These are phyloP conservation scores for Cladobotryum protrusum DNA, from an alignment of 2,329 filamentous ascomycete species.

Conservation along the genomic window DNA sequence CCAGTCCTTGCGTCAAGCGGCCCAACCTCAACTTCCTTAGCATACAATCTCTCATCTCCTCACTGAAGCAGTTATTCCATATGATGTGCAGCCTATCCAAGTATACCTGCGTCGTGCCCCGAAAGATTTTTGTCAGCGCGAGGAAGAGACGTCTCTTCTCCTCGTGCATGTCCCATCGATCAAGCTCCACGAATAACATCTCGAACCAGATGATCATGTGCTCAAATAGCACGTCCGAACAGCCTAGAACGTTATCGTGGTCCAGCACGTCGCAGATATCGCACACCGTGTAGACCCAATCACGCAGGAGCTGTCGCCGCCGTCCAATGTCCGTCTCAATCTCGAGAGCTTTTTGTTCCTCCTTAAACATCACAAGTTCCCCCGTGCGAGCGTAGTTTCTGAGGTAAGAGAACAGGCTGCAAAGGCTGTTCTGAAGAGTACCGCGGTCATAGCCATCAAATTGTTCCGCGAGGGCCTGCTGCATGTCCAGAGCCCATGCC, in stretches of 20 bases:
- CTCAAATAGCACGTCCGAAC: conserved; percentile 19
- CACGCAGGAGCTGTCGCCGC: background rate
- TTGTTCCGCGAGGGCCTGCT: background rate
- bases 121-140: conserved; percentile 19
- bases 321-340: background rate
- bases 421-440: background rate
- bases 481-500: background rate
- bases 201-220: conserved; percentile 20
- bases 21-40: conserved; percentile 15
- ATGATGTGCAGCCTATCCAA: conserved; percentile 14
- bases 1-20: conserved; percentile 9
- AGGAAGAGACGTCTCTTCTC: conserved; percentile 16
- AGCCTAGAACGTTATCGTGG: conserved; percentile 21
- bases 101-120: conserved; percentile 6
- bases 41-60: conserved; percentile 15
- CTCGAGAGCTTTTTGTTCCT: background rate
- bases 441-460: no score
- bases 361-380: background rate
- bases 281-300: conserved; percentile 16
- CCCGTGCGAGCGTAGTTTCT: conserved; percentile 4
- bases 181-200: conserved; percentile 16
- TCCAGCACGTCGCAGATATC: conserved; percentile 23
- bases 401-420: background rate
- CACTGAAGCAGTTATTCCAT: conserved; percentile 19
- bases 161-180: background rate